These are phyloP conservation scores for Torulaspora globosa DNA, from an alignment of 1,139 yeast species.

Conservation along the genomic window DNA sequence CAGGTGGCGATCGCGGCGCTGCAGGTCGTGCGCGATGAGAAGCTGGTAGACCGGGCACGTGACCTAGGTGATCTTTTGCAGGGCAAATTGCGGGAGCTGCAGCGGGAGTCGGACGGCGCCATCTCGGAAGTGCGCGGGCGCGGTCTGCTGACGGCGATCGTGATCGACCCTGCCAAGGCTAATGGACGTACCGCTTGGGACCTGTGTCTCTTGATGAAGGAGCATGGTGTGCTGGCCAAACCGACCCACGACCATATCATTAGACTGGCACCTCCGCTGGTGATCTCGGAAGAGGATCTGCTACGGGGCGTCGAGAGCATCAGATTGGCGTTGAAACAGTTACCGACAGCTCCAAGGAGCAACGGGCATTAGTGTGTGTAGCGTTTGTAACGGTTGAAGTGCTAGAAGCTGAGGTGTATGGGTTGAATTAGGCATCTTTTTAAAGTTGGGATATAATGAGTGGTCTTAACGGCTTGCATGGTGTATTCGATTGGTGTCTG, in stretches of 20 bases:
- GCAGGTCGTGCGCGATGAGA: conserved; percentile 83
- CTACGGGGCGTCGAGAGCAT: conserved; percentile 76
- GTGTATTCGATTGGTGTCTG: too few species aligned
- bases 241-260: conserved; percentile 96
- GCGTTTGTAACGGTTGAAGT: neutral
- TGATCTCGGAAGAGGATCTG: conserved; percentile 82
- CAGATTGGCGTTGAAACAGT: conserved; percentile 51
- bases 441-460: too few species aligned
- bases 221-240: conserved; percentile 86
- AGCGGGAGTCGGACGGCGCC: conserved; percentile 60
- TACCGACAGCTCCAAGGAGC: conserved; percentile 9
- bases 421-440: too few species aligned
- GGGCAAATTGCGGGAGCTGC: conserved; percentile 59
- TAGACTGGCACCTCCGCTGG: conserved; percentile 94
- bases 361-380: conserved; percentile 7
- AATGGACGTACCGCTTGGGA: conserved; percentile 97
- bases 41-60: conserved; percentile 73
- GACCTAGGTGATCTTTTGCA: conserved; percentile 68
- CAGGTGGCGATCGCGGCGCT: conserved; percentile 93
- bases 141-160: conserved; percentile 88
- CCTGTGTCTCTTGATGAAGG: conserved; percentile 82
- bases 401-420: too few species aligned
- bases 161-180: conserved; percentile 77
- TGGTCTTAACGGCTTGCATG: too few species aligned
- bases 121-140: conserved; percentile 89